These are phyloP conservation scores for Eucalyptus sp. DNA, from an alignment of 345 rosid species.

Conservation along the genomic window DNA sequence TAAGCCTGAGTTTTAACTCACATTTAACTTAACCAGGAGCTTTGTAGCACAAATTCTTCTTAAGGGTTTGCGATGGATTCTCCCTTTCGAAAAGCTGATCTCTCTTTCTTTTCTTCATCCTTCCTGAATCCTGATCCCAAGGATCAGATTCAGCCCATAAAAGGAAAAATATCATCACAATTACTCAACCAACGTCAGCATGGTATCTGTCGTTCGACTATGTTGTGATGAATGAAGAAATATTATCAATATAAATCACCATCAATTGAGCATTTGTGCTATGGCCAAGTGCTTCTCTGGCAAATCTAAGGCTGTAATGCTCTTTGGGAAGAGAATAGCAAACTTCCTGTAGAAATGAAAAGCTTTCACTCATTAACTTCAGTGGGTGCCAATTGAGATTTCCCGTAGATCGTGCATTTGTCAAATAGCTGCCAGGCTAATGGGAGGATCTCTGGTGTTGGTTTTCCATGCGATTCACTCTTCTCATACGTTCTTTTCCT, in stretches of 20 bases:
- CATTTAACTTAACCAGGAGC: background rate
- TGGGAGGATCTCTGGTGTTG: background rate
- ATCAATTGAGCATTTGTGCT: background rate
- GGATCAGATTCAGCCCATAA: background rate
- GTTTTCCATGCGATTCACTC: background rate
- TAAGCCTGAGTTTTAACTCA: background rate
- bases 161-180: background rate
- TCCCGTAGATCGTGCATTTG: accelerated
- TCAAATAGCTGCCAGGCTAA: background rate
- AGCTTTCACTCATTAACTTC: background rate
- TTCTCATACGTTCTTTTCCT: background rate
- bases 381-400: background rate
- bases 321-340: background rate
- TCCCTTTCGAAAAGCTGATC: background rate
- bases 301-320: background rate
- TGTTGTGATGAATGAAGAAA: background rate
- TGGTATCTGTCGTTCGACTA: background rate
- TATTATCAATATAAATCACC: background rate
- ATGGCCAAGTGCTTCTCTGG: background rate
- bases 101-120: background rate
- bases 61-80: background rate
- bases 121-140: background rate
- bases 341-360: background rate
- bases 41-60: background rate
- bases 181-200: background rate